A percentile compares a stretch with the other conserved stretches of the same genome.
phyloP scores from a whole-genome alignment of 495 filamentous ascomycete genomes.

The Sordaria brevicollis region DNA sequence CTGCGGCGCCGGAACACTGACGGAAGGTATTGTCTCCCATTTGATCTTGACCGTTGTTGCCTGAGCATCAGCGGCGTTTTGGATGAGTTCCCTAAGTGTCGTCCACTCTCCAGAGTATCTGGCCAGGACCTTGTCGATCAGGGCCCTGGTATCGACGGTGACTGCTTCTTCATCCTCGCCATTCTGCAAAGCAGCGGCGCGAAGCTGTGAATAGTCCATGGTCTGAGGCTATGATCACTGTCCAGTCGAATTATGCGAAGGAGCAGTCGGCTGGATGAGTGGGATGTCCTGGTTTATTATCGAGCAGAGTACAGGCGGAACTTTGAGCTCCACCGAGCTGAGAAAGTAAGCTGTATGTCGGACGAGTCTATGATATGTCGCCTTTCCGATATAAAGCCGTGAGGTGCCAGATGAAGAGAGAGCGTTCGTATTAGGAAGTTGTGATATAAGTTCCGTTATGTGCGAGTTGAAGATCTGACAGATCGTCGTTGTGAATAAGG shows the following conservation, averaged over 20 bases:
- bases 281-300: background rate
- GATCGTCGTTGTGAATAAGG: background rate
- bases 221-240: constrained; percentile 1
- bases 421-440: background rate
- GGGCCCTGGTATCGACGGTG: constrained; percentile 89
- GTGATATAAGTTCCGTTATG: too few relatives aligned
- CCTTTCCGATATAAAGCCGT: background rate
- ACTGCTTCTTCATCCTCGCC: constrained; percentile 94
- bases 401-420: background rate
- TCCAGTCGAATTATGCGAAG: background rate
- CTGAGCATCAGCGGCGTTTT: constrained; percentile 94
- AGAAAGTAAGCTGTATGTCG: background rate
- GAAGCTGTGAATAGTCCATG: constrained; percentile 73
- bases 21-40: constrained; percentile 79
- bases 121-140: constrained; percentile 96
- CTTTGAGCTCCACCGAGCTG: background rate
- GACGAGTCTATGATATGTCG: background rate
- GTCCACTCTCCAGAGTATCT: constrained; percentile 92
- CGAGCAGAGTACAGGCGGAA: background rate
- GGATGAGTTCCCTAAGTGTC: constrained; percentile 81
- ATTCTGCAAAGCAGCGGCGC: constrained; percentile 74
- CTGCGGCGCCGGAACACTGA: constrained; percentile 59
- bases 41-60: constrained; percentile 82
- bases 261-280: background rate
- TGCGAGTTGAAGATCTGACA: background rate